These are phyloP conservation scores for Globisporangium spiculum DNA, from an alignment of 352 stramenopile genomes.

Conservation along the genomic window DNA sequence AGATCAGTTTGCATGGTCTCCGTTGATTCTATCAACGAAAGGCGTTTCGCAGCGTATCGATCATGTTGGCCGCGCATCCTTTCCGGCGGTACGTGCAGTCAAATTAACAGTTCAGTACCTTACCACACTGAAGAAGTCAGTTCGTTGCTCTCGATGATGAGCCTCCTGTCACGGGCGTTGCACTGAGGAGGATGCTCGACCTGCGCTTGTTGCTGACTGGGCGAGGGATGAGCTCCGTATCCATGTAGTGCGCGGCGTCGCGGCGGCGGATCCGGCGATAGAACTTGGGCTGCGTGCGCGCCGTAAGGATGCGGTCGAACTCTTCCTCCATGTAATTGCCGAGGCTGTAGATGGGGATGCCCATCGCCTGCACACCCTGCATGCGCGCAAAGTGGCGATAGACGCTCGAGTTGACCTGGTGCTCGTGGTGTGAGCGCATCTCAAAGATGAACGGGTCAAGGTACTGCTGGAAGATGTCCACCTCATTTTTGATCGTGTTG, in stretches of 20 bases:
- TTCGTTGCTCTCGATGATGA: background rate
- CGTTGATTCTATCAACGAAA: background rate
- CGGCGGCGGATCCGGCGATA: slow-evolving; percentile 45
- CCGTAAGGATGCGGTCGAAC: slow-evolving; percentile 52
- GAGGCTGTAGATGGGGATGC: slow-evolving; percentile 76
- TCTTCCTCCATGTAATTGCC: slow-evolving; percentile 40
- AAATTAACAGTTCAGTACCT: background rate
- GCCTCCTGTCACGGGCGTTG: slow-evolving; percentile 1
- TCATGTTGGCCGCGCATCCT: background rate
- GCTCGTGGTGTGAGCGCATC: slow-evolving; percentile 47
- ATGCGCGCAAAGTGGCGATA: slow-evolving; percentile 72
- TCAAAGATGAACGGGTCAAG: slow-evolving; percentile 66
- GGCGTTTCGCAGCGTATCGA: background rate
- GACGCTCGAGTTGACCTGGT: slow-evolving; percentile 62
- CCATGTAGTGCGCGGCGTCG: slow-evolving; percentile 47
- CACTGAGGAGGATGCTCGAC: slow-evolving; percentile 3
- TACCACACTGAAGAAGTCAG: background rate
- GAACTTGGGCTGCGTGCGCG: slow-evolving; percentile 38
- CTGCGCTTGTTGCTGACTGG: slow-evolving; percentile 16
- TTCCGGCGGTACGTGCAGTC: background rate
- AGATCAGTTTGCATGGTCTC: background rate
- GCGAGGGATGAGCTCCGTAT: slow-evolving; percentile 54
- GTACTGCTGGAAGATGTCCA: slow-evolving; percentile 79
- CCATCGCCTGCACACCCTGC: slow-evolving; percentile 63
- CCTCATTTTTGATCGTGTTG: slow-evolving; percentile 70